Evolutionary conservation across 2,329 filamentous ascomycete genomes (phyloP).

Genomic region (Pseudogymnoascus verrucosus): DNA sequence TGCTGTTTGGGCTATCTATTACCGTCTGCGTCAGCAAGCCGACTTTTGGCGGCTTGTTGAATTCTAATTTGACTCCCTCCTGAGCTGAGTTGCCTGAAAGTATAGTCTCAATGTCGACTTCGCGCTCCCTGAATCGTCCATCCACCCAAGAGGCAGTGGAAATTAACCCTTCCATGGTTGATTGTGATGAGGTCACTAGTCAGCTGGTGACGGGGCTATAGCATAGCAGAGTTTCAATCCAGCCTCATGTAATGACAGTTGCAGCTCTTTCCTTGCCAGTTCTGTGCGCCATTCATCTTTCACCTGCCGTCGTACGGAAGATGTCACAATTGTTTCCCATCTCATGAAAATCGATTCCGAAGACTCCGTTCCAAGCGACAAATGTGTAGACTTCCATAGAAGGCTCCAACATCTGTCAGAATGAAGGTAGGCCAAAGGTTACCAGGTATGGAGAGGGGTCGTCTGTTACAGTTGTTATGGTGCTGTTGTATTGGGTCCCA

Average conservation of each 20-base stretch:
- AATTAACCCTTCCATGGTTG: background rate
- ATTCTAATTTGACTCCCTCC: background rate
- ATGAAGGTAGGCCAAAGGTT: background rate
- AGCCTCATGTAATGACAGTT: background rate
- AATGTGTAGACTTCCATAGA: background rate
- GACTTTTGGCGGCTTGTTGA: slow-evolving; percentile 41
- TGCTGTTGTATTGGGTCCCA: background rate
- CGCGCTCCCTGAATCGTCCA: slow-evolving; percentile 4
- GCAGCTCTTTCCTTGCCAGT: background rate
- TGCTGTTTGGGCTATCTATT: slow-evolving; percentile 64
- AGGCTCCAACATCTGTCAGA: background rate
- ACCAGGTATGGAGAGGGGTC: background rate
- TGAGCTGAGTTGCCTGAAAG: background rate
- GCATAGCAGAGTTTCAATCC: background rate
- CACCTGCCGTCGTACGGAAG: background rate
- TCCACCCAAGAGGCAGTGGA: background rate
- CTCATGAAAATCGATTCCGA: background rate
- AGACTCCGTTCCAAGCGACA: background rate
- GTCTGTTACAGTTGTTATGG: background rate
- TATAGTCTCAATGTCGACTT: slow-evolving; percentile 2
- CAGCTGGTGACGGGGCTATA: background rate
- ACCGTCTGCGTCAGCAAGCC: slow-evolving; percentile 75
- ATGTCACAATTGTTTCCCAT: background rate
- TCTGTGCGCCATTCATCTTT: background rate
- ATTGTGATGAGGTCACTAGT: background rate